Conservation (phyloP, 805 yeast species). For the Lachancea cidri region DNA sequence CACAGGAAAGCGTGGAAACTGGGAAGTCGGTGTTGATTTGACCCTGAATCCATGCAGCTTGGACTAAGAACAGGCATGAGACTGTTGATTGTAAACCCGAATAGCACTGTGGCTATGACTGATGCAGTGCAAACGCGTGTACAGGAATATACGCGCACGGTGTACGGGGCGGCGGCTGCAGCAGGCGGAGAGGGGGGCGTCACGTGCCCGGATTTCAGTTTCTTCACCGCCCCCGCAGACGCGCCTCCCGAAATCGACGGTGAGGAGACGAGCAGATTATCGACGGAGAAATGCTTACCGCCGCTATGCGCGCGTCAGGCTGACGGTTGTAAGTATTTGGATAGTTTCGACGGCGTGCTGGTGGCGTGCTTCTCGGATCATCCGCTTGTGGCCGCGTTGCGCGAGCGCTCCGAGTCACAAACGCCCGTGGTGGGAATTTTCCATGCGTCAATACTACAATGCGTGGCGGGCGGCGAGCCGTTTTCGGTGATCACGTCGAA, state of each 20-base stretch:
- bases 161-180: conserved; percentile 1
- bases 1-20: no score
- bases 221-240: conserved; percentile 20
- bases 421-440: conserved; percentile 18
- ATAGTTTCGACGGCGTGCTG: conserved; percentile 20
- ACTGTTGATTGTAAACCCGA: conserved; percentile 23
- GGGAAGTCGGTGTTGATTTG: no score
- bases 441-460: conserved; percentile 15
- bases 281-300: conserved; percentile 19
- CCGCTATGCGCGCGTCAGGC: conserved; percentile 10
- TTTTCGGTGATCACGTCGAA: conserved; percentile 25
- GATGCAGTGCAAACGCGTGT: conserved; percentile 10
- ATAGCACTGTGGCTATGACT: conserved; percentile 23
- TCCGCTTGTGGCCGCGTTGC: conserved; percentile 17
- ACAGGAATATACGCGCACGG: conserved; percentile 9
- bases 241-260: conserved; percentile 24
- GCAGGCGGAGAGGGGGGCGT: conserved; percentile 7
- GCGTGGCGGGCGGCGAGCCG: conserved; percentile 12
- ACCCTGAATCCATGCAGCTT: no score
- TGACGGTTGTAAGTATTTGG: conserved; percentile 8
- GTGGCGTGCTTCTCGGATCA: conserved; percentile 27
- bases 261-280: conserved; percentile 13
- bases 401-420: conserved; percentile 7
- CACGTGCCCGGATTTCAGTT: conserved; percentile 3
- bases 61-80: conserved; percentile 1